Base-by-base conservation (phyloP, 2,329 filamentous ascomycete genomes). In the Cercospora sesami region DNA sequence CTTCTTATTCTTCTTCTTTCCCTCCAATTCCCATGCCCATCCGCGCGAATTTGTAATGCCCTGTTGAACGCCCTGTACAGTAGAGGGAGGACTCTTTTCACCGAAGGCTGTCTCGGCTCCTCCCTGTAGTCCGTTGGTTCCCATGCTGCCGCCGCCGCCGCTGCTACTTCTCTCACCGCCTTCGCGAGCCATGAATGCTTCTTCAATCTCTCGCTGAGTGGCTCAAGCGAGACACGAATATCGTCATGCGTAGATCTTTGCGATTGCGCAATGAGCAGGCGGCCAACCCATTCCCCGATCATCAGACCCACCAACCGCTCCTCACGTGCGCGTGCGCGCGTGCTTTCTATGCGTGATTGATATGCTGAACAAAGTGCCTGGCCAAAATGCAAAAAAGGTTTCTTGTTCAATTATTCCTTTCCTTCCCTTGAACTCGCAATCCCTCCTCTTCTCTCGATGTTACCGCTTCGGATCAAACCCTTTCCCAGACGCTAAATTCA, bases 401-500 rank as follows among this genome's bases (percentile, higher is more conserved):
- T 42, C 36, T 42, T 9, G 16, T 42, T 42, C 36, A 42, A 42
- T 42, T 42, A 16, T 42, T 42, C 33, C 33, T 39, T 42, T 42
- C 36, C 3, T n/a, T 42, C 7, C 36, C 36, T n/a, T n/a, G 36
- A 42, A 42, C 16, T 42, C n/a, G 36, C 36, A 42, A n/a, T n/a
- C 16, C 36, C 7, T n/a, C 36, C 36, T 33, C 33, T 42, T 26
- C 36, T 18, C 42, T 16, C 6, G 9, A 58, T 65, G 51, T 61
- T 63, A 66, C 61, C 63, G 57, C 42, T 65, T 68, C 23, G 67
- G 67, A 68, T 75, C 72, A 67, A 74, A 74, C 26, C 68, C 72
- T 61, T 74, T 74, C 7, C 65, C 71, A 26, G 63, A 60, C 30
- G 68, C 66, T 14, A 67, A 51, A 28, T 67, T 65, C 53, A 67